These are phyloP conservation scores for Endocladia muricata DNA, from an alignment of 31 red algal species.

Conservation along the genomic window DNA sequence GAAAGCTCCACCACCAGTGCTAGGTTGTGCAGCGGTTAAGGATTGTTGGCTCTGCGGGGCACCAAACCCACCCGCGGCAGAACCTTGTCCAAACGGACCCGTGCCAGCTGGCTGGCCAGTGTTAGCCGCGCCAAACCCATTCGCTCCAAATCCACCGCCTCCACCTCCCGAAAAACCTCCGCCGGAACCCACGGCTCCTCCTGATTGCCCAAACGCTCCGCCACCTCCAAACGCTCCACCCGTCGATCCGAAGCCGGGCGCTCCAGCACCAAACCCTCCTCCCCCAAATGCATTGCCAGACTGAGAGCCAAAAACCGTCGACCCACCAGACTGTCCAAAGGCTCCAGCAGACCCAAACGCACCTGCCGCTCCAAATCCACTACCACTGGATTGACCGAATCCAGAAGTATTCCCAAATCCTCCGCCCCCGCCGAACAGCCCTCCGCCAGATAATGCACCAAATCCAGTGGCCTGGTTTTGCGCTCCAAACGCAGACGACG, in stretches of 20 bases:
- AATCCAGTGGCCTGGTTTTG: slow-evolving; percentile 13
- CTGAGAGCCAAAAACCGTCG: not conserved
- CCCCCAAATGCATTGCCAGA: slow-evolving; percentile 22
- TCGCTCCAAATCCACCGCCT: slow-evolving; percentile 13
- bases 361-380: slow-evolving; percentile 22
- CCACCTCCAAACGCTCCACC: slow-evolving; percentile 32
- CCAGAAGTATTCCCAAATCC: slow-evolving; percentile 30
- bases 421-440: slow-evolving; percentile 19
- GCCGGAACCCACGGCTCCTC: slow-evolving; percentile 25
- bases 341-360: too few species aligned
- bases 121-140: not conserved
- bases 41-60: slow-evolving; percentile 1
- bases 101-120: not conserved
- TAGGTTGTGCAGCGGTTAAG: not conserved
- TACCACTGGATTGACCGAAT: slow-evolving; percentile 18
- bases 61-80: slow-evolving; percentile 1
- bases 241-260: not conserved
- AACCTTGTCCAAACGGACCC: not conserved
- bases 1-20: slow-evolving; percentile 16
- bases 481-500: slow-evolving; percentile 35
- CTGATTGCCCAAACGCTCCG: not conserved
- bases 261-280: not conserved
- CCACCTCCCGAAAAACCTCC: slow-evolving; percentile 5
- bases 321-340: slow-evolving; percentile 42
- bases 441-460: slow-evolving; percentile 1